phyloP scores from a whole-genome alignment of 2,329 filamentous ascomycete species.

The Colletotrichum orbiculare region DNA sequence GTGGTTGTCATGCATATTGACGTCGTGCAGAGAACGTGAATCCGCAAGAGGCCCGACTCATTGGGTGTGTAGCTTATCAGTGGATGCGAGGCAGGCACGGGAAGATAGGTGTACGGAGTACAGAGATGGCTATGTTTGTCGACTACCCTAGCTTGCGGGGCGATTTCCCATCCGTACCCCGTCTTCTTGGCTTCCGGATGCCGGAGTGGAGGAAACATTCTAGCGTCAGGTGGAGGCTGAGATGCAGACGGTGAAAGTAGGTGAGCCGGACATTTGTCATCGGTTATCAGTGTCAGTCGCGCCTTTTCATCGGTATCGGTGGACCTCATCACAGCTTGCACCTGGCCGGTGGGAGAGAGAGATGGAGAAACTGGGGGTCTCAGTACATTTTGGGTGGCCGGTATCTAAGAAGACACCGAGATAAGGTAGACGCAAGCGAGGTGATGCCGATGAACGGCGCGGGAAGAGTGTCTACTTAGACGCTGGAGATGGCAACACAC shows the following conservation, averaged over 20 bases:
- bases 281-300: neutral
- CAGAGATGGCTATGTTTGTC: neutral
- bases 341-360: too few species aligned
- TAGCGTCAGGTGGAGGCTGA: constrained; percentile 12
- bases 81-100: constrained; percentile 20
- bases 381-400: neutral
- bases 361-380: constrained; percentile 6
- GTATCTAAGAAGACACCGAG: constrained; percentile 5
- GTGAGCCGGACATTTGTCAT: constrained; percentile 1
- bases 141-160: constrained; percentile 18
- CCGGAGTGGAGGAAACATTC: constrained; percentile 16
- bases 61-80: constrained; percentile 32
- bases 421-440: constrained; percentile 6
- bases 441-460: neutral
- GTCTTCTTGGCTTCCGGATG: constrained; percentile 29
- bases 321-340: too few species aligned
- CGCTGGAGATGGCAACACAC: neutral
- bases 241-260: neutral
- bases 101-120: constrained; percentile 19
- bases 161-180: constrained; percentile 22
- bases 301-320: constrained; percentile 2
- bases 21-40: constrained; percentile 13
- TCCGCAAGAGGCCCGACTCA: constrained; percentile 15
- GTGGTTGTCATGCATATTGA: constrained; percentile 28
- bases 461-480: neutral